Base-by-base conservation (phyloP, 2,329 filamentous ascomycete genomes). In the Dryadomyces quercus-mongolicae region DNA sequence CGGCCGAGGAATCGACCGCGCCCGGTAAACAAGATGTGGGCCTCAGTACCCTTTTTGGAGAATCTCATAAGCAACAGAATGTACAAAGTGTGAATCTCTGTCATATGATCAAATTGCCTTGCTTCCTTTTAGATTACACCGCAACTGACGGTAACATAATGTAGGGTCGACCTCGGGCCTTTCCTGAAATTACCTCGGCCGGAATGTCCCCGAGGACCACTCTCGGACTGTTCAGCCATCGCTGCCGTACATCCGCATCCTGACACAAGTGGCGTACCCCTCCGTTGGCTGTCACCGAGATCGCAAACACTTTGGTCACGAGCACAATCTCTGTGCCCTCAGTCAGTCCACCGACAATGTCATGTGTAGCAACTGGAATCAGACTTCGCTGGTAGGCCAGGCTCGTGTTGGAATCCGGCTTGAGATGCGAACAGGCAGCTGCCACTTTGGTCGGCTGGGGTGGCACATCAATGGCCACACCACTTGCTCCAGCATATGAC, bases 401-500 rank as follows among this genome's bases (percentile, higher is more conserved):
- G 58, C 65, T 67, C 3, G 64, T 66, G 57, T 67, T 67, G n/a
- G 64, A 57, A 53, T 66, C 64, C 3, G 63, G 61, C 47, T 63
- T 63, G 49, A 65, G 54, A 9, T 51, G 21, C 10, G 31, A 25
- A 31, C 56, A 58, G 18, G 40, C 34, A 13, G 52, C 31, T 9
- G 10, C 43, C 9, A 54, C 36, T 2, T 9, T 13, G 40, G 12
- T 21, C 20, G 36, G 15, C n/a, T 7, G 20, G 44, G 20, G 13
- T 13, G 25, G 21, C 31, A 16, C 12, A 38, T 48, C 31, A 3
- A 51, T n/a, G 36, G 51, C 55, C 1, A 56, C 48, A 6, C 55
- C 55, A 20, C 51, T 56, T 2, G 45, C 59, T 12, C 59, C 61
- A 5, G 55, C 55, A 3, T 42, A 49, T 1, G 61, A 60, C n/a